These are phyloP conservation scores for Leccinum pellstonianum DNA, from an alignment of 768 basidiomycete species.

Conservation along the genomic window DNA sequence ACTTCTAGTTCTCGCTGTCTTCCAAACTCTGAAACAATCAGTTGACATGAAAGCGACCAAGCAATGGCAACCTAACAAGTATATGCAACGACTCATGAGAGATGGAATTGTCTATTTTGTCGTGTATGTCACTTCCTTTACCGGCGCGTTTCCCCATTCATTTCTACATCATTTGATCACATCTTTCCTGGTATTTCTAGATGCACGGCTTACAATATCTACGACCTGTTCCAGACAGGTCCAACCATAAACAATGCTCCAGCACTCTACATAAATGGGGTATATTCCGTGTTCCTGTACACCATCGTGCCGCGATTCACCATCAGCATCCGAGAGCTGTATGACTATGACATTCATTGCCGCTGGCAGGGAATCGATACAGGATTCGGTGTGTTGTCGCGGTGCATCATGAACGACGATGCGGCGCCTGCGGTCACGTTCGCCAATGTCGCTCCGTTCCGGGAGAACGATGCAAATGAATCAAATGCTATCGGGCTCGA, in stretches of 20 bases:
- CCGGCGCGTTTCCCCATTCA: background rate
- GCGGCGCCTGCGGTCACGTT: background rate
- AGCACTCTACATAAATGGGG: background rate
- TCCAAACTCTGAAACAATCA: background rate
- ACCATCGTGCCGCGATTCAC: background rate
- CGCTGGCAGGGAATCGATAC: background rate
- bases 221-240: background rate
- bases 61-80: slow-evolving; percentile 12
- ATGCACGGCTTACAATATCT: background rate
- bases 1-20: background rate
- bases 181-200: background rate
- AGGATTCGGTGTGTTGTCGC: background rate
- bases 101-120: slow-evolving; percentile 13
- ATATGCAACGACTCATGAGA: background rate
- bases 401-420: background rate
- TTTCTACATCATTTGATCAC: background rate
- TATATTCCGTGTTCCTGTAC: background rate
- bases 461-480: background rate
- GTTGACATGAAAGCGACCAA: slow-evolving; percentile 4
- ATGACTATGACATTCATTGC: background rate
- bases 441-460: background rate
- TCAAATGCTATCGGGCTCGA: background rate
- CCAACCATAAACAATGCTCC: background rate
- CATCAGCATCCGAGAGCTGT: background rate
- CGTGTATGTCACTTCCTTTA: slow-evolving; percentile 1